Evolutionary conservation across 1,284 basidiomycete species (phyloP).

Genomic region (Ceratobasidium sp.): DNA sequence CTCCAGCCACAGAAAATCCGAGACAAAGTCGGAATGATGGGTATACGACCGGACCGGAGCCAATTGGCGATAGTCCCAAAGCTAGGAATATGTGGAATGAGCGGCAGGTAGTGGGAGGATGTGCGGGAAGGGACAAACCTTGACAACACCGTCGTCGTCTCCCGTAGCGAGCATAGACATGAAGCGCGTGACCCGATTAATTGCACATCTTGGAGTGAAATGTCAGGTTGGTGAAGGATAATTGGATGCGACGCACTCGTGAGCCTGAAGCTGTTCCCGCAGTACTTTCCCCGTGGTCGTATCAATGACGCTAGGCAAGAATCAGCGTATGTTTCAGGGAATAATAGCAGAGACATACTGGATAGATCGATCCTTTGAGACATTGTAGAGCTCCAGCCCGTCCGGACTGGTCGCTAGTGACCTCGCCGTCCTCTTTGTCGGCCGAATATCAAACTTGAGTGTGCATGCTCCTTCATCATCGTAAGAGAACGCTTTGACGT

Average conservation of each 20-base stretch:
- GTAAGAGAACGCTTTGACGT: slow-evolving; percentile 58
- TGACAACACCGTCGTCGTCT: slow-evolving; percentile 93
- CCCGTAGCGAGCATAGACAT: slow-evolving; percentile 80
- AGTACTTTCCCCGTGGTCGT: slow-evolving; percentile 67
- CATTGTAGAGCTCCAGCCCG: slow-evolving; percentile 73
- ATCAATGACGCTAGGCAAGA: slow-evolving; percentile 65
- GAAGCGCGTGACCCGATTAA: slow-evolving; percentile 80
- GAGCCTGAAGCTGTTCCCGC: slow-evolving; percentile 68
- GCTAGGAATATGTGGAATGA: slow-evolving; percentile 48
- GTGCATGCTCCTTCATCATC: slow-evolving; percentile 67
- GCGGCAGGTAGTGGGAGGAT: not conserved
- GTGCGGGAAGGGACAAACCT: slow-evolving; percentile 56
- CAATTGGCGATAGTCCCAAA: slow-evolving; percentile 85
- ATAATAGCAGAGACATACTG: slow-evolving; percentile 61
- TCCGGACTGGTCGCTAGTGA: slow-evolving; percentile 68
- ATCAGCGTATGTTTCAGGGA: not conserved
- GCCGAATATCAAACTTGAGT: slow-evolving; percentile 62
- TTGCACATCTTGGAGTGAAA: slow-evolving; percentile 64
- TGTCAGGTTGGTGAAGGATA: slow-evolving; percentile 43
- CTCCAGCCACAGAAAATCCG: slow-evolving; percentile 86
- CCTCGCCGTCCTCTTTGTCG: slow-evolving; percentile 78
- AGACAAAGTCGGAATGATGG: slow-evolving; percentile 96
- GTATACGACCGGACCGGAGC: slow-evolving; percentile 72
- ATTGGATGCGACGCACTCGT: slow-evolving; percentile 68
- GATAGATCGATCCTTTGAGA: slow-evolving; percentile 83